These are phyloP conservation scores for Delphinella strobiligena DNA, from an alignment of 2,329 filamentous ascomycete species.

Conservation along the genomic window DNA sequence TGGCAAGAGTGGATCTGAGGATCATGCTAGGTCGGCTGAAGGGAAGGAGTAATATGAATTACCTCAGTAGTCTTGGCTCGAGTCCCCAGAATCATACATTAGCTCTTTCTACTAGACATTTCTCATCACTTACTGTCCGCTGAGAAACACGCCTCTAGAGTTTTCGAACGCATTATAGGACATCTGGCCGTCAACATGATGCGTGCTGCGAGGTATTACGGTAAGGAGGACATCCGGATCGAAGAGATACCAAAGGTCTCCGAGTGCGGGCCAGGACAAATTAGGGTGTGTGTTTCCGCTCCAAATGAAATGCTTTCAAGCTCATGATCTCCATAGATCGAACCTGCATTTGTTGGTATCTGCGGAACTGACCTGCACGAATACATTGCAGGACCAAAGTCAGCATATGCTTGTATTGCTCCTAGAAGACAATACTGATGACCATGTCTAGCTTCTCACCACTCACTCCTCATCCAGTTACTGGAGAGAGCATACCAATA, in stretches of 20 bases:
- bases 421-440: background rate
- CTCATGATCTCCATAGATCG: slow-evolving; percentile 22
- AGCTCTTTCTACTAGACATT: too few species aligned
- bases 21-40: too few species aligned
- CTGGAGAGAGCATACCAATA: slow-evolving; percentile 32
- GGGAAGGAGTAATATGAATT: too few species aligned
- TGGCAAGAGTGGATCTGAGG: too few species aligned
- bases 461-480: slow-evolving; percentile 43
- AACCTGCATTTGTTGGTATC: slow-evolving; percentile 38
- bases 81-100: too few species aligned
- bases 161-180: too few species aligned
- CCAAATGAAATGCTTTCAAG: too few species aligned
- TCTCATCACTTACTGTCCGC: too few species aligned
- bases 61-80: too few species aligned
- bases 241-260: slow-evolving; percentile 39
- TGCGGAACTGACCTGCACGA: slow-evolving; percentile 43
- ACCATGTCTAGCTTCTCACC: slow-evolving; percentile 34
- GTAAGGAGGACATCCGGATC: slow-evolving; percentile 43
- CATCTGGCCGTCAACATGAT: slow-evolving; percentile 29
- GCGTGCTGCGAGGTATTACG: slow-evolving; percentile 44
- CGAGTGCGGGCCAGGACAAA: slow-evolving; percentile 36
- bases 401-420: background rate
- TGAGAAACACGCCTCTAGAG: too few species aligned
- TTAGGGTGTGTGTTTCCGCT: too few species aligned
- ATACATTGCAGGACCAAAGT: slow-evolving; percentile 33